Base-by-base conservation (phyloP, 2,329 filamentous ascomycete species). In the Herpotrichia juniperi region DNA sequence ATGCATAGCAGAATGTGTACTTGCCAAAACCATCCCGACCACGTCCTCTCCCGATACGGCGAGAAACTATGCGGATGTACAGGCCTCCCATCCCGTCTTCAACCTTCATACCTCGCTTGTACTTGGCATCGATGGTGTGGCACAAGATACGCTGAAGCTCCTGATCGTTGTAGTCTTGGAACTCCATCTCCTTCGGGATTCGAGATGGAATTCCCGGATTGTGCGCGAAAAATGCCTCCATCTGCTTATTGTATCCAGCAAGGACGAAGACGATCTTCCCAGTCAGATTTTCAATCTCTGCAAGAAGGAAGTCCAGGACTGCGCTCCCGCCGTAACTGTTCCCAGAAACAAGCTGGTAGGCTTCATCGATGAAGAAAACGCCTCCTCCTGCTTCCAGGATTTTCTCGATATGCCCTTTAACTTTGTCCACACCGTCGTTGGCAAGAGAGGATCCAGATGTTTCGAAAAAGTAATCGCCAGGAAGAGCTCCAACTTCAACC, bases 361-460 rank as follows among this genome's bases (percentile, higher is more conserved):
- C 88, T 67, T 93, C 89, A 53, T 93, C 90, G 19, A 93, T 87
- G 63, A 93, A 93, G 1, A 91, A 63, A 0, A 86, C 86, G 0
- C 90, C 90, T 0, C 89, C 89, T 0, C 83, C 85, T 0, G 71
- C 58, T 24, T 85, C 76, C 3, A 84, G 67, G 0, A 93, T 78
- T 0, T 76, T 59, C 2, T 87, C 77, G 5, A 90, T 73, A 0
- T 86, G 69, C 11, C 79, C 78, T 61, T 88, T 79, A 56, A 81
- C 84, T 0, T 79, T 83, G 0, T 74, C 48, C 0, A 90, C 81
- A 0, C 88, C 89, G 0, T 81, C 78, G 42, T 83, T 83, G 0
- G 88, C 84, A 0, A 93, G 78, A 14, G 79, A 78, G 0, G 89
- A 84, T 0, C 89, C 90, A 0, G 88, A 87, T 0, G 83, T 88